A percentile compares a stretch with the other conserved stretches of the same genome.
phyloP scores from a whole-genome alignment of 1,284 basidiomycete species.

The Rhodotorula mucilaginosa region DNA sequence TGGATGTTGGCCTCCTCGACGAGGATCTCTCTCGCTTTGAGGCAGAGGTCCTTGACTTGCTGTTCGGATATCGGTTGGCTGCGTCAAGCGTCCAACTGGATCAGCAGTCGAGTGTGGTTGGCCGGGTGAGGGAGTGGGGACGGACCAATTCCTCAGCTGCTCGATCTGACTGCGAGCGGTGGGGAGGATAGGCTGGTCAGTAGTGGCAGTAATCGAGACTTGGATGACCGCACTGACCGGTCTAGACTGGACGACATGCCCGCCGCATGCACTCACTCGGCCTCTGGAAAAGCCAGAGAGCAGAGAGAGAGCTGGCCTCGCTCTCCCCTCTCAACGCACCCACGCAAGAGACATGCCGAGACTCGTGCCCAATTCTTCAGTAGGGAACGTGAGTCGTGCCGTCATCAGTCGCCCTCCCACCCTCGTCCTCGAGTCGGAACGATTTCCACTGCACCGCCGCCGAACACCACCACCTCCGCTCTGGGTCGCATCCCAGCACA shows the following conservation, averaged over 20 bases:
- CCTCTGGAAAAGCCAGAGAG: no score
- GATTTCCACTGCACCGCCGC: not conserved
- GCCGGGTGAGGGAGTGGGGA: not conserved
- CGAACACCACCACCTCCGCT: not conserved
- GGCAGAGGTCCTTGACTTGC: slow-evolving; percentile 85
- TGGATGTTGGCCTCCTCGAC: slow-evolving; percentile 97
- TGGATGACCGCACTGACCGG: slow-evolving; percentile 7
- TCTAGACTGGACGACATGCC: slow-evolving; percentile 34
- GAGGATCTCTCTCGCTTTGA: slow-evolving; percentile 87
- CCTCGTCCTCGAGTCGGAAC: no score
- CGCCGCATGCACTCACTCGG: not conserved
- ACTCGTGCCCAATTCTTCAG: slow-evolving; percentile 14
- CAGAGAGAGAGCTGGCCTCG: no score
- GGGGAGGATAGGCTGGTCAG: not conserved
- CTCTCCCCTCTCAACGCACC: no score
- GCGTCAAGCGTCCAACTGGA: not conserved
- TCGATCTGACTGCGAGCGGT: slow-evolving; percentile 49
- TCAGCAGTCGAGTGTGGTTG: not conserved
- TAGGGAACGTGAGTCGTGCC: slow-evolving; percentile 27
- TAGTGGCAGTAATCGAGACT: not conserved
- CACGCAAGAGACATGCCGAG: slow-evolving; percentile 6
- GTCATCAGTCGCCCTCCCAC: no score
- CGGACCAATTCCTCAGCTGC: slow-evolving; percentile 72
- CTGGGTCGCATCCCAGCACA: no score
- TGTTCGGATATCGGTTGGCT: slow-evolving; percentile 84